Base-by-base conservation (phyloP, 139 green algal genomes). In the Zygnema circumcarinatum region DNA sequence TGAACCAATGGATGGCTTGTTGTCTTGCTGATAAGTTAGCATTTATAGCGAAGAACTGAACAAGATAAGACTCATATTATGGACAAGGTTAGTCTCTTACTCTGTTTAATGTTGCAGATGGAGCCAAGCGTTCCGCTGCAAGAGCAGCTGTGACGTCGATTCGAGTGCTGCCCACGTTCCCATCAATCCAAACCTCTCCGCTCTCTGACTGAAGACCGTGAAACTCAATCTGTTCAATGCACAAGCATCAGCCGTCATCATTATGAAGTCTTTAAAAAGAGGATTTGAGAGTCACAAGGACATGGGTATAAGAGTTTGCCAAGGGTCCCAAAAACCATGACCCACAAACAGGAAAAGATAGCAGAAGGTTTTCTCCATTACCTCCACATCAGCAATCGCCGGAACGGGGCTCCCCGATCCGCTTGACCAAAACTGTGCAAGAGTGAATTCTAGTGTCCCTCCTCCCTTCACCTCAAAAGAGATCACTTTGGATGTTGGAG, bases 361-460 rank as follows among this genome's bases (percentile, higher is more conserved):
- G n/a, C n/a, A n/a, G n/a, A n/a, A n/a, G n/a, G n/a, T n/a, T n/a
- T n/a, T n/a, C n/a, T n/a, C n/a, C n/a, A n/a, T n/a, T 20, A 98
- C 31, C 88, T 96, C 88, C 21, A 93, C 79, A 40, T 92, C 76
- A n/a, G 95, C 54, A 1, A 31, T 33, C 1, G 68, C 35, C 0
- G 36, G 68, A 33, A 40, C 22, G 2, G 41, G 41, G 39, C 76
- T 85, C 1, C 52, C 79, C 0, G 93, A 92, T 25, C 86, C 81
- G 81, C 84, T 92, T 87, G 79, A 95, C 95, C 95, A 98, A 72
- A 95, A 95, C 90, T 97, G 95, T 29, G 92, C 94, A 42, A 98
- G 53, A 0, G 95, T 96, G 2, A 98, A 42, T 92, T 98, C 96
- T 74, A 98, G 86, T 0, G 94, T 96, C 68, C 73, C 41, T 11